Evolutionary conservation across 768 basidiomycete genomes (phyloP), one percentile per base, ranked within the genome.

Genomic region (Serpula lacrymans): DNA sequence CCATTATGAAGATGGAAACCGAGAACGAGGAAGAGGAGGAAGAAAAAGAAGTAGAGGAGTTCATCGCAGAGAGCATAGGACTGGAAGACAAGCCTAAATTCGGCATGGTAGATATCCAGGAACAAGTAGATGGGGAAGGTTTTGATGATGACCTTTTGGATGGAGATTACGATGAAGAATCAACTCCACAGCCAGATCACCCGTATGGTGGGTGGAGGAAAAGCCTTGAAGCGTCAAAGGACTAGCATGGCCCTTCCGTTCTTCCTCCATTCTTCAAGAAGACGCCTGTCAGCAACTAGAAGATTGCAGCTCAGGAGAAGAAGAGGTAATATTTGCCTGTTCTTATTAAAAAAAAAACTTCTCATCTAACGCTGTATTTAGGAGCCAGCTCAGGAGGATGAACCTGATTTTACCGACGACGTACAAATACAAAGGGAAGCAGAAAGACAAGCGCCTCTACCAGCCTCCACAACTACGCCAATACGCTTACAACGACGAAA

Each of bases 11-110:
- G 27, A 67, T 70, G 4, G 80, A 77, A 50, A 67, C 64, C 39
- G 77, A 80, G 43, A 58, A 51, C 23, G 70, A 75, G 41, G 73
- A 77, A 41, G 70, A 76, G 32, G 70, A 67, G 34, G 74, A 78
- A 25, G 57, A 62, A 32, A 68, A 67, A 29, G 70, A 78, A 37
- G 75, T 79, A 43, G 68, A 76, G 55, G 80, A 78, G 36, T 48
- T 53, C 11, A 43, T 50, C 6, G 68, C 64, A 30, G 65, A 67
- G 22, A 60, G 60, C 10, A 63, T 65, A 14, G 50, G 47, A 14
- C 48, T 55, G 34, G 58, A 59, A 40, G 62, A 64, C 4, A n/a
- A n/a, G n/a, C n/a, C n/a, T n/a, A n/a, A n/a, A n/a, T n/a, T n/a
- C n/a, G n/a, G n/a, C n/a, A n/a, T n/a, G 14, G 57, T 60, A 23